Base-by-base conservation (phyloP, 768 basidiomycete species). In the Cystobasidium onofrii region DNA sequence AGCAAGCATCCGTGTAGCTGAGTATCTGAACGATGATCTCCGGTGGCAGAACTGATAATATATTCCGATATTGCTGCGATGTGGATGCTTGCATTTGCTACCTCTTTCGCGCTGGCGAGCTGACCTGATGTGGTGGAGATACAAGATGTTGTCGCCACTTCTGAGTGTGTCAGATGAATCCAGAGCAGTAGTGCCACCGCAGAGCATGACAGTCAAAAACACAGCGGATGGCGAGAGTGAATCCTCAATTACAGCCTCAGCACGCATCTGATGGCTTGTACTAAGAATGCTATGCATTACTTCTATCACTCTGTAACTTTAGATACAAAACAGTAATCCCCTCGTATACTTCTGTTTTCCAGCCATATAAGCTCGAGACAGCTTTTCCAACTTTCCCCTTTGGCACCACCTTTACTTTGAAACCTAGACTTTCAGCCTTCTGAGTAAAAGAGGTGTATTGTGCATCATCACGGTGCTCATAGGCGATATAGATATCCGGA, bases 381-480 rank as follows among this genome's bases (percentile, higher is more conserved):
- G 69, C 69, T 31, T 71, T 71, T 1, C 69, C 33, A 33, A 71
- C 27, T 60, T 71, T 71, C 10, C 33, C 25, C 13, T 25, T 31
- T 34, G 69, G 52, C 15, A 71, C 39, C 1, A 20, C n/a, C 29
- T 71, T 71, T 13, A 60, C 69, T 17, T 46, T 55, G 44, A 71
- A 71, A 4, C 55, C 36, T 20, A 29, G 9, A 7, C 1, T 13
- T 60, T 71, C 69, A 13, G 69, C 69, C 39, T 57, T 3, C 29
- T n/a, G n/a, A 25, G 55, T 33, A 29, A 71, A 71, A 4, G 31
- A 34, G n/a, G 50, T 27, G 27, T 71, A 71, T 34, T 71, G 69
- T 6, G 69, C 69, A 60, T 71, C 69, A 39, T 71, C 69, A 31
- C 69, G 29, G 29, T 71, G 69, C 39, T 71, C 69, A 25, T 71